A percentile compares a stretch with the other conserved stretches of the same genome.
Evolutionary conservation across 768 basidiomycete genomes (phyloP).

Genomic region (Mycena capillaripes): DNA sequence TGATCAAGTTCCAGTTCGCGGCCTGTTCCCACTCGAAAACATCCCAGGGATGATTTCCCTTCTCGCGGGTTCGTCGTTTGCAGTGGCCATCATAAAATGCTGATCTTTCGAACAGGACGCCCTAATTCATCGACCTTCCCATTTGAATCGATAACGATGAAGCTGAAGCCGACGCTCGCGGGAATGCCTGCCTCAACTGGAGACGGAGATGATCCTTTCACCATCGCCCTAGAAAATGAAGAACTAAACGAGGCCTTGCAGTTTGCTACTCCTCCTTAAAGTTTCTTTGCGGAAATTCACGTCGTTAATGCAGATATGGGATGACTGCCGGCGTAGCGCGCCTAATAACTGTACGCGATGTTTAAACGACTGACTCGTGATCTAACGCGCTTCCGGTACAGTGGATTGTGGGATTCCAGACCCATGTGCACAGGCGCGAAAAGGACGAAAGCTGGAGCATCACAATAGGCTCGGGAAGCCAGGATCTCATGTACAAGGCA

Average conservation of each 20-base stretch:
- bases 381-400: conserved; percentile 16
- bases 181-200: conserved; percentile 29
- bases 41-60: conserved; percentile 55
- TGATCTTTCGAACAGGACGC: conserved; percentile 36
- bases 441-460: conserved; percentile 54
- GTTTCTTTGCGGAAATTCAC: too few relatives aligned
- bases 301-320: conserved; percentile 45
- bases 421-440: conserved; percentile 51
- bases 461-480: conserved; percentile 60
- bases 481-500: conserved; percentile 62
- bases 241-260: conserved; percentile 57
- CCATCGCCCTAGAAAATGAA: conserved; percentile 49
- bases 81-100: neutral
- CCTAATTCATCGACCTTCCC: conserved; percentile 65
- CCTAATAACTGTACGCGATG: conserved; percentile 34
- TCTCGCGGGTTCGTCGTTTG: conserved; percentile 24
- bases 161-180: conserved; percentile 49
- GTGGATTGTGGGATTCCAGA: conserved; percentile 55
- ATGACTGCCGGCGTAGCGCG: conserved; percentile 52
- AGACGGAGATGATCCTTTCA: conserved; percentile 30
- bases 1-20: conserved; percentile 53
- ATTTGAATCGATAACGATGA: conserved; percentile 48
- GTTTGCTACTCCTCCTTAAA: neutral
- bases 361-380: too few relatives aligned
- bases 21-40: conserved; percentile 58